Evolutionary conservation across 495 filamentous ascomycete genomes (phyloP).

Genomic region (Aspergillus hancockii): DNA sequence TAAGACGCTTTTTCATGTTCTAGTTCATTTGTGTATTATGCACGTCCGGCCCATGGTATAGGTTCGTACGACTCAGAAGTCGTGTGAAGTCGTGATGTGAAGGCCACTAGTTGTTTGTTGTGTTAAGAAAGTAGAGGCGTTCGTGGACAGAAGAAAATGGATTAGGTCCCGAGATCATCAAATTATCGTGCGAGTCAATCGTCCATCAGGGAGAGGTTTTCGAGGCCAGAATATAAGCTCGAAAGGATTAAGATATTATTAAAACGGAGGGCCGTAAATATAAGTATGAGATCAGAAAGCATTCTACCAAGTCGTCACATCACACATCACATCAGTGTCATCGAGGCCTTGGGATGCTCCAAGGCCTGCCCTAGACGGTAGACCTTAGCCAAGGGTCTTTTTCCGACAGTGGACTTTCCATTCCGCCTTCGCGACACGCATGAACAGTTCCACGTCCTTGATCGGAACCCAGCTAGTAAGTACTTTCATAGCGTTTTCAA

Average conservation of each 20-base stretch:
- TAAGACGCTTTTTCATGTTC: not conserved
- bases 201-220: not conserved
- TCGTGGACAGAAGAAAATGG: not conserved
- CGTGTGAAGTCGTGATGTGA: not conserved
- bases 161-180: not conserved
- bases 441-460: conserved; percentile 90
- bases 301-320: conserved; percentile 10
- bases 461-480: conserved; percentile 95
- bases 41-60: not conserved
- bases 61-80: not conserved
- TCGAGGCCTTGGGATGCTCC: not conserved
- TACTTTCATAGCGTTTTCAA: conserved; percentile 97
- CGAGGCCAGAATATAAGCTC: not conserved
- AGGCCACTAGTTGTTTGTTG: not conserved
- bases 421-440: conserved; percentile 90
- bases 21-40: not conserved
- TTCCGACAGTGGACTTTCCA: conserved; percentile 74
- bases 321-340: conserved; percentile 7
- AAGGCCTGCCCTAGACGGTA: no score
- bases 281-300: not conserved
- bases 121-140: not conserved
- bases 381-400: conserved; percentile 24
- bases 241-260: conserved; percentile 20
- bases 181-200: conserved; percentile 2
- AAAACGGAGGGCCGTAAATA: conserved; percentile 1